A percentile compares a stretch with the other conserved stretches of the same genome.
phyloP scores from a whole-genome alignment of 805 yeast species.

The Candida xiaguanensis region DNA sequence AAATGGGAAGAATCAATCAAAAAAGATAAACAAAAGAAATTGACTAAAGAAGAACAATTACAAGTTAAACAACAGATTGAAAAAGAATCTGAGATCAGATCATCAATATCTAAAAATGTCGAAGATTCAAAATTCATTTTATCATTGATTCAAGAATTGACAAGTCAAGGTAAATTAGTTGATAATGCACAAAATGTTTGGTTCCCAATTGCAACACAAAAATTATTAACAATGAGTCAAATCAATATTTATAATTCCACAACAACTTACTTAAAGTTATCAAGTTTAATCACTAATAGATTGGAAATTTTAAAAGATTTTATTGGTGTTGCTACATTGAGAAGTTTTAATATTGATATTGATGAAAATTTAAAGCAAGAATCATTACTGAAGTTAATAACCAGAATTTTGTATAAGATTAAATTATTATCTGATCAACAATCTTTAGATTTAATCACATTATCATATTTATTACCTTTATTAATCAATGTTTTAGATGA shows the following conservation, averaged over 20 bases:
- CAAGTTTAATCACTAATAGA: slow-evolving; percentile 49
- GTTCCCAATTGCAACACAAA: slow-evolving; percentile 64
- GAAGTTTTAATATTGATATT: slow-evolving; percentile 48
- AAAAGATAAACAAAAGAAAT: slow-evolving; percentile 62
- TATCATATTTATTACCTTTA: slow-evolving; percentile 75
- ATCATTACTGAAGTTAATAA: slow-evolving; percentile 48
- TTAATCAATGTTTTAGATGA: slow-evolving; percentile 62
- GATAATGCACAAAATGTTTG: slow-evolving; percentile 67
- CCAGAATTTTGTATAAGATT: slow-evolving; percentile 70
- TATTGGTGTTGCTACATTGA: slow-evolving; percentile 68
- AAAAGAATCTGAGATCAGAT: slow-evolving; percentile 58
- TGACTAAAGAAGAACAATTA: slow-evolving; percentile 73
- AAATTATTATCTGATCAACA: slow-evolving; percentile 72
- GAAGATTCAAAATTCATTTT: slow-evolving; percentile 46
- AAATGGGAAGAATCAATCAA: slow-evolving; percentile 89
- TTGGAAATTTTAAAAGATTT: slow-evolving; percentile 48
- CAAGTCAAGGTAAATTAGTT: slow-evolving; percentile 45
- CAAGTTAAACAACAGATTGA: slow-evolving; percentile 59
- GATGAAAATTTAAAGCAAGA: slow-evolving; percentile 47
- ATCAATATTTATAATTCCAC: slow-evolving; percentile 41
- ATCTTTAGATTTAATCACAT: slow-evolving; percentile 62
- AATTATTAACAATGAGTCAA: slow-evolving; percentile 44
- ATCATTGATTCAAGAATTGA: slow-evolving; percentile 50
- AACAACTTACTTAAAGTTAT: slow-evolving; percentile 50
- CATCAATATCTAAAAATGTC: slow-evolving; percentile 36